Evolutionary conservation across 2,329 filamentous ascomycete genomes (phyloP).

Genomic region (Fusarium chaquense): DNA sequence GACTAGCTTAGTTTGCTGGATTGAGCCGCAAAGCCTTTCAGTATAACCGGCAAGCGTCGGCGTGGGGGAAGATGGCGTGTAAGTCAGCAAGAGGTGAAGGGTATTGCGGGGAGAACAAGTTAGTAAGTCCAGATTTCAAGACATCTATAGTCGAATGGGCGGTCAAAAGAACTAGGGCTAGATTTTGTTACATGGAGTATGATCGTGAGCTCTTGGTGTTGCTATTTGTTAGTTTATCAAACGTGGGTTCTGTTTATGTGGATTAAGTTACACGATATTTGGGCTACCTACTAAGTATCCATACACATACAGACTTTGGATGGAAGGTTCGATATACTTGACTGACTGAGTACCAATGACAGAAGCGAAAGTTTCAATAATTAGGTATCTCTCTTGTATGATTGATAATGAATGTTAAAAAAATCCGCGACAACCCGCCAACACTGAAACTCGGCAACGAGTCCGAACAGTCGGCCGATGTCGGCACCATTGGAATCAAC

Average conservation of each 20-base stretch:
- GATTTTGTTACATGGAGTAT: background rate
- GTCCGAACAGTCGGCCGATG: constrained; percentile 32
- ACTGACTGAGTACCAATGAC: background rate
- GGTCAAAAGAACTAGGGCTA: background rate
- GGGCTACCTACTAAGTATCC: background rate
- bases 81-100: constrained; percentile 14
- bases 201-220: background rate
- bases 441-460: constrained; percentile 20
- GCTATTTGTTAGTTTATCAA: background rate
- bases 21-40: constrained; percentile 5
- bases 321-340: background rate
- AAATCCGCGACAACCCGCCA: constrained; percentile 31
- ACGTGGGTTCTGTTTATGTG: constrained; percentile 1
- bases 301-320: background rate
- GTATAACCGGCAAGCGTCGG: constrained; percentile 31
- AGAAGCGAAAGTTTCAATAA: background rate
- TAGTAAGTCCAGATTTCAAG: background rate
- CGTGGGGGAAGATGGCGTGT: constrained; percentile 26
- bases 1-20: background rate
- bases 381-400: too few relatives aligned
- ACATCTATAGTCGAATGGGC: background rate
- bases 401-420: background rate
- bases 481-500: constrained; percentile 23
- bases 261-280: constrained; percentile 5
- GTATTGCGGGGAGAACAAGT: background rate